Base-by-base conservation (phyloP, 495 filamentous ascomycete genomes). In the Elasticomyces elasticus region DNA sequence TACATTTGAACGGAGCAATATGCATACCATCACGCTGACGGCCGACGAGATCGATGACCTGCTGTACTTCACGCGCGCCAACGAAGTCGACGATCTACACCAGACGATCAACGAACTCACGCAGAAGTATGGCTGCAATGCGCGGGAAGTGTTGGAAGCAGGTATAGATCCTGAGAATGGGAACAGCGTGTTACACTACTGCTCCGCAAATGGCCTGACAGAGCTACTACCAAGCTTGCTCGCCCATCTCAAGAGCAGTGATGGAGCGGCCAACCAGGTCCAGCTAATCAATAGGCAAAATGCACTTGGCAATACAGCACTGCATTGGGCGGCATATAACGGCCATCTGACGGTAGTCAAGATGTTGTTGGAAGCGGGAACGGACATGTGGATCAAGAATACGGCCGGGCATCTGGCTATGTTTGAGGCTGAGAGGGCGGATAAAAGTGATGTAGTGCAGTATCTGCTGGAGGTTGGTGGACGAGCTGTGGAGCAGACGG, bases 271-370 rank as follows among this genome's bases (percentile, higher is more conserved):
- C 40, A 35, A 58, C 60, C 27, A 27, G 3, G 71, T 69, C 43
- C 65, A 67, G 30, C 59, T 51, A 60, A 63, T 95, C 11, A 83
- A 92, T 69, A 52, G 76, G 67, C 69, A 76, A 64, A 96, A 97
- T 58, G 66, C 78, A 53, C 80, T 82, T 24, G 90, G 88, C 25
- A 95, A 95, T 71, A 95, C 91, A 11, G 75, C 88, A 0, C 69
- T 97, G 49, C 90, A 96, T 72, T 96, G 88, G 87, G 91, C 90
- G 0, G 83, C 88, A 0, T 71, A 94, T 53, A 91, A 92, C 57
- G 90, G 91, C 13, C 88, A 95, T 62, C 68, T 95, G 1, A 77
- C 78, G 27, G 78, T 81, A 22, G 89, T 94, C 12, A 86, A 92
- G 72, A 64, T 79, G 2, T 78, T 97, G 12, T 71, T 86, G 0